A percentile compares a stretch with the other conserved stretches of the same genome.
Evolutionary conservation across 2,329 filamentous ascomycete genomes (phyloP).

Genomic region (Pseudomassariella vexata): DNA sequence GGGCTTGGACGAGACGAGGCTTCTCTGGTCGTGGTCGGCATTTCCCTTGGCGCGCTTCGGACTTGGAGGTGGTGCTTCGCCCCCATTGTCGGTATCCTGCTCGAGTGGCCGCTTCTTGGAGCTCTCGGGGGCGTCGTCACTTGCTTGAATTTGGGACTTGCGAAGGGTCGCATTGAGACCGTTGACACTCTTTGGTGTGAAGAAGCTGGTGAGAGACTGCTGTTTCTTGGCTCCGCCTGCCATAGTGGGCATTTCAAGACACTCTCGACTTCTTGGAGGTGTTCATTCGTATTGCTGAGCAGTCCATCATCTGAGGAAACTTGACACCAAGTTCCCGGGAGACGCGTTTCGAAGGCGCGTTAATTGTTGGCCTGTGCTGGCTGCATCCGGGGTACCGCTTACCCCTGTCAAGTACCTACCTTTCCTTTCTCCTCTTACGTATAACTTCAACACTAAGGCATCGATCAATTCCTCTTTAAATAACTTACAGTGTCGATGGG

Average conservation of each 20-base stretch:
- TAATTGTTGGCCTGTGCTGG: too few relatives aligned
- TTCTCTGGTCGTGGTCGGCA: conserved; percentile 32
- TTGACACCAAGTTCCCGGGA: too few relatives aligned
- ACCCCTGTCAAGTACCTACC: too few relatives aligned
- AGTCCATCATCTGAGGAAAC: too few relatives aligned
- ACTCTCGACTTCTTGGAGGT: too few relatives aligned
- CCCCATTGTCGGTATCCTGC: conserved; percentile 38
- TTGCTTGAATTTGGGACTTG: conserved; percentile 21
- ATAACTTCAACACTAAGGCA: too few relatives aligned
- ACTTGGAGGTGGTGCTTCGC: conserved; percentile 30
- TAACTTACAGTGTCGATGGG: too few relatives aligned
- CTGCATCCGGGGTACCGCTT: too few relatives aligned
- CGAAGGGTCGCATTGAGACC: conserved; percentile 31
- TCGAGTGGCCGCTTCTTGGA: conserved; percentile 47
- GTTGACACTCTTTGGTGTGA: conserved; percentile 57
- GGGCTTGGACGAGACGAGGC: conserved; percentile 31
- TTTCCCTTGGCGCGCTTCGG: conserved; percentile 40
- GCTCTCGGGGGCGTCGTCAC: conserved; percentile 16
- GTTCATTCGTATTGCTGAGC: too few relatives aligned
- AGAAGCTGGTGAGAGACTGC: conserved; percentile 81
- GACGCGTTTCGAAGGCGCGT: too few relatives aligned
- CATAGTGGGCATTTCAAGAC: conserved; percentile 28
- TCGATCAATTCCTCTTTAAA: too few relatives aligned
- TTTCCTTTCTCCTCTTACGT: too few relatives aligned
- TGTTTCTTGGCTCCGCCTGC: conserved; percentile 59